Evolutionary conservation across 2,329 filamentous ascomycete species (phyloP).

Genomic region (Sporothrix luriei): DNA sequence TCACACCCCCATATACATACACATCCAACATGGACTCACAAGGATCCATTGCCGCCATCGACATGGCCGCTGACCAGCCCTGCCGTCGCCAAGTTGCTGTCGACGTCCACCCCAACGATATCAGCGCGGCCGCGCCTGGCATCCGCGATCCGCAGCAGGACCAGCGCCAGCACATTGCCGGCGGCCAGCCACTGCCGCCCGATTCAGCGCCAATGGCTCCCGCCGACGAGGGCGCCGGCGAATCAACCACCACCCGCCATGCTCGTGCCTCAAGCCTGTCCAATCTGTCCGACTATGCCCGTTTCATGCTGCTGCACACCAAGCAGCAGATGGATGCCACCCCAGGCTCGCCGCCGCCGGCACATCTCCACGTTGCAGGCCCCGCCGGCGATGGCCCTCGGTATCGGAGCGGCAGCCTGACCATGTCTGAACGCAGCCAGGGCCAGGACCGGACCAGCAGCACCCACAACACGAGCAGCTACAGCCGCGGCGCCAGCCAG

Average conservation of each 20-base stretch:
- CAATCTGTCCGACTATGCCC: conserved; percentile 52
- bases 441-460: conserved; percentile 33
- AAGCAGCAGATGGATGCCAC: conserved; percentile 65
- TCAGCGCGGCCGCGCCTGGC: neutral
- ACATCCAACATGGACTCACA: conserved; percentile 5
- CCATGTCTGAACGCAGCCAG: neutral
- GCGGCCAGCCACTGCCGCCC: conserved; percentile 19
- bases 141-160: conserved; percentile 17
- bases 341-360: conserved; percentile 47
- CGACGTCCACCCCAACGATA: conserved; percentile 7
- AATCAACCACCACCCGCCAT: neutral
- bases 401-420: neutral
- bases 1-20: neutral
- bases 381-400: conserved; percentile 5
- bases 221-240: neutral
- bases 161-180: conserved; percentile 25
- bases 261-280: conserved; percentile 38
- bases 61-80: conserved; percentile 13
- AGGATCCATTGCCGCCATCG: conserved; percentile 14
- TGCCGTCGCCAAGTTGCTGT: conserved; percentile 1
- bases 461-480: conserved; percentile 28
- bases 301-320: conserved; percentile 66
- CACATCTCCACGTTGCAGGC: conserved; percentile 32
- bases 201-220: neutral
- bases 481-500: conserved; percentile 16